Percentiles rank a stretch among this genome's conserved stretches.
phyloP scores from a whole-genome alignment of 768 basidiomycete genomes.

The Saitozyma podzolica region DNA sequence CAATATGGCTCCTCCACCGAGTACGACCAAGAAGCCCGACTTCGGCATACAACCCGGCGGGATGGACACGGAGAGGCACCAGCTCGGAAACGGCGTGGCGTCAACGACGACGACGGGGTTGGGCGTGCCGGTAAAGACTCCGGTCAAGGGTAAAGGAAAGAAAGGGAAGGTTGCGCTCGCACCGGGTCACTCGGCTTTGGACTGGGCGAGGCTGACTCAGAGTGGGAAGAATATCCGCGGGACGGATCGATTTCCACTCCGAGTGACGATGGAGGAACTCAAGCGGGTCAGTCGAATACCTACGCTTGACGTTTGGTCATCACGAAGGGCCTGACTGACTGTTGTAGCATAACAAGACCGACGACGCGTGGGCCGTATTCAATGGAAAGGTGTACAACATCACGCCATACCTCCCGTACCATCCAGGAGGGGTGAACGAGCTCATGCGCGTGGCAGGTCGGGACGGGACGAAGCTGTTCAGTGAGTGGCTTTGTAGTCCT shows the following conservation, averaged over 20 bases:
- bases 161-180: conserved; percentile 81
- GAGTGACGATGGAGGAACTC: conserved; percentile 36
- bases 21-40: conserved; percentile 40
- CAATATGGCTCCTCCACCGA: conserved; percentile 45
- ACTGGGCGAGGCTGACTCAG: conserved; percentile 87
- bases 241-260: conserved; percentile 36
- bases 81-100: conserved; percentile 58
- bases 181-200: conserved; percentile 86
- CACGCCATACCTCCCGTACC: conserved; percentile 83
- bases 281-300: conserved; percentile 56
- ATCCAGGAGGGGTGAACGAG: conserved; percentile 92
- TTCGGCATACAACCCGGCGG: conserved; percentile 40
- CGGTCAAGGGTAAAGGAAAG: conserved; percentile 57
- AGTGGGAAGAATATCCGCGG: conserved; percentile 80
- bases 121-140: not conserved
- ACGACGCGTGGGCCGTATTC: conserved; percentile 91
- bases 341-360: conserved; percentile 68
- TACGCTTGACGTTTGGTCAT: conserved; percentile 69
- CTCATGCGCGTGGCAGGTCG: conserved; percentile 92
- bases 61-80: conserved; percentile 3
- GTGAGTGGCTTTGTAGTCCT: conserved; percentile 57
- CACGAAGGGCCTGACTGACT: not conserved
- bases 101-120: conserved; percentile 54
- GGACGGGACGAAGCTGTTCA: conserved; percentile 91
- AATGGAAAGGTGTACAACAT: conserved; percentile 96